Evolutionary conservation across 208 protist genomes (phyloP), one percentile per base, ranked within the genome.

Genomic region (Leishmania major): DNA sequence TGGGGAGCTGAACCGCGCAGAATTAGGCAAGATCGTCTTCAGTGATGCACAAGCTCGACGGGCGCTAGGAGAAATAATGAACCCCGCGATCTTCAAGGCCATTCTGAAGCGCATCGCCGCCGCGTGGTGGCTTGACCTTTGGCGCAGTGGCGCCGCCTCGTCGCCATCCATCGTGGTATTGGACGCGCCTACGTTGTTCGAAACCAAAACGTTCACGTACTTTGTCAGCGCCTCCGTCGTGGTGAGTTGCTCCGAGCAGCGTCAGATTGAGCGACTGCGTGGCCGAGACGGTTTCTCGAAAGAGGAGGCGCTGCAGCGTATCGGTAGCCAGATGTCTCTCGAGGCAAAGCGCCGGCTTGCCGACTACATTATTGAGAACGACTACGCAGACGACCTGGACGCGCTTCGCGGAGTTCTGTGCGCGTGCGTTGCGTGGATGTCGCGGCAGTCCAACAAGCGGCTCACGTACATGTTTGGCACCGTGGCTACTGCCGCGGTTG

Each of bases 121-220:
- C 1, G 67, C 86, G 15, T 98, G 93, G 93, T 95, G 92, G 93
- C 45, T 77, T 47, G 87, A 84, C 51, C 53, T 94, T 67, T 80
- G 71, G 66, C 67, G 78, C 28, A 71, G 78, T 17, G 78, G 79
- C 17, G 66, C 84, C 49, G 70, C n/a, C 35, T 40, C 79, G 5
- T 40, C 55, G 13, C 75, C 62, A 45, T 45, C 78, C 22, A 76
- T 95, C 25, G 94, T 98, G 57, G 87, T 98, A 28, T 88, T 98
- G 31, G 96, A 98, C 83, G 94, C 90, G 28, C 96, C 96, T 53
- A 93, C 94, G 53, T 86, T 98, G 47, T 98, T 95, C 75, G 94
- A 97, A 77, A 95, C 95, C 17, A 88, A 88, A n/a, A 85, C 89
- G 37, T 95, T 98, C 78, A 92, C 86, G 25, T 91, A 85, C 80